Conservation (phyloP, 352 stramenopile species). For the Globisporangium sylvaticum region DNA sequence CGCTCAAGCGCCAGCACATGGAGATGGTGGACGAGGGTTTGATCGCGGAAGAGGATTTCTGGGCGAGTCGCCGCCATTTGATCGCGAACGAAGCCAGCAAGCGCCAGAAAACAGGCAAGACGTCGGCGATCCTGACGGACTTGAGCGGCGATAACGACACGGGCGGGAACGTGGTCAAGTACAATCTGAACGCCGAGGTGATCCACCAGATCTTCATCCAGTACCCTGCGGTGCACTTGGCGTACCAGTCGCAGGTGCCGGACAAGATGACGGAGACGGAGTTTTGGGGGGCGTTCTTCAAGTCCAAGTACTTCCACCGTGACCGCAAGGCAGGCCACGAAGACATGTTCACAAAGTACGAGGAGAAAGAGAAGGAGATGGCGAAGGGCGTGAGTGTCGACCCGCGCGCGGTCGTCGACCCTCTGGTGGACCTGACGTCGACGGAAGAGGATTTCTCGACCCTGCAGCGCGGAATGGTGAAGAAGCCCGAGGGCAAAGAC, state of each 20-base stretch:
- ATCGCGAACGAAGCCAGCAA: slow-evolving; percentile 83
- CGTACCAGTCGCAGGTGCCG: slow-evolving; percentile 80
- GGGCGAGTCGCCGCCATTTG: slow-evolving; percentile 76
- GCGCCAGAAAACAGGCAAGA: slow-evolving; percentile 81
- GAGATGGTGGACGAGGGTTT: slow-evolving; percentile 87
- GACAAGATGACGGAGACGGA: slow-evolving; percentile 89
- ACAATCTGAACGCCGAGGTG: slow-evolving; percentile 86
- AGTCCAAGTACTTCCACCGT: slow-evolving; percentile 88
- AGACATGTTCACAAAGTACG: slow-evolving; percentile 84
- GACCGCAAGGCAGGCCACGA: slow-evolving; percentile 79
- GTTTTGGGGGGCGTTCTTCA: slow-evolving; percentile 87
- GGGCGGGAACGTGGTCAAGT: slow-evolving; percentile 80
- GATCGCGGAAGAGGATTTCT: slow-evolving; percentile 86
- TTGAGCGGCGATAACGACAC: slow-evolving; percentile 67
- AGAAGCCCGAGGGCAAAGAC: slow-evolving; percentile 33
- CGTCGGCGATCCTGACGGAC: slow-evolving; percentile 80
- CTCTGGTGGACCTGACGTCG: slow-evolving; percentile 69
- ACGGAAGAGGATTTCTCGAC: slow-evolving; percentile 63
- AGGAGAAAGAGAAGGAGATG: slow-evolving; percentile 72
- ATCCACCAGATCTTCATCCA: slow-evolving; percentile 90
- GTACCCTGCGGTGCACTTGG: slow-evolving; percentile 82
- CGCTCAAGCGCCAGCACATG: slow-evolving; percentile 80
- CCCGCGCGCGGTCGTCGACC: slow-evolving; percentile 66
- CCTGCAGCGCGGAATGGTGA: slow-evolving; percentile 21
- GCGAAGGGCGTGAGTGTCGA: slow-evolving; percentile 38